phyloP scores from a whole-genome alignment of 176 grass and related monocot genomes.

The Oryza australiensis region DNA sequence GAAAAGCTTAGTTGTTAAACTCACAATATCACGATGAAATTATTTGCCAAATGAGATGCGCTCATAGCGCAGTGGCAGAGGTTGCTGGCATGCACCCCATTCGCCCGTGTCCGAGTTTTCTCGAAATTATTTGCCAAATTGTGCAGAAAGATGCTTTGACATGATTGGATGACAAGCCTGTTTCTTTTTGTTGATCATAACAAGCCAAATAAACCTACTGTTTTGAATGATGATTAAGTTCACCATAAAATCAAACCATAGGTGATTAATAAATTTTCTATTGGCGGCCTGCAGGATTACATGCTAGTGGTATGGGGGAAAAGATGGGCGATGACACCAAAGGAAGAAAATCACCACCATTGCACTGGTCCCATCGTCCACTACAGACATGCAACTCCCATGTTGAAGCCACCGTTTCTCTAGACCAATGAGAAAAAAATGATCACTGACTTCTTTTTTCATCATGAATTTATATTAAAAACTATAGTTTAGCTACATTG shows the following conservation, averaged over 20 bases:
- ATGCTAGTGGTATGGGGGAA: not conserved
- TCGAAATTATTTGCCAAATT: not conserved
- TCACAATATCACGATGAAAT: not conserved
- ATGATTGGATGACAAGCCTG: not conserved
- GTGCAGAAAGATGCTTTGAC: not conserved
- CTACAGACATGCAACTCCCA: not conserved
- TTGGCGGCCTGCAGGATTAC: not conserved
- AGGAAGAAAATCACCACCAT: not conserved
- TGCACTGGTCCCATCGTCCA: slow-evolving; percentile 11
- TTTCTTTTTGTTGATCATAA: not conserved
- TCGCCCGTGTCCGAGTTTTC: no score
- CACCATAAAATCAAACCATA: not conserved
- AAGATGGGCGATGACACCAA: slow-evolving; percentile 1
- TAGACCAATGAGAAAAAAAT: slow-evolving; percentile 16
- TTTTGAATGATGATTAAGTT: not conserved
- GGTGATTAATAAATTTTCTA: not conserved
- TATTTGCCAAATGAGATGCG: no score
- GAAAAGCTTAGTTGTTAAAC: not conserved
- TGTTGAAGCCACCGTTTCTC: slow-evolving; percentile 15
- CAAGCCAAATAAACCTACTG: not conserved
- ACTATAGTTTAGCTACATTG: not conserved
- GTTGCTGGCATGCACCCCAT: not conserved
- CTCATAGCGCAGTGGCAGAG: not conserved
- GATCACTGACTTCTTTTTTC: not conserved
- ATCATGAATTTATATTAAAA: not conserved